phyloP scores from a whole-genome alignment of 2,329 filamentous ascomycete species.

The Claviceps sp. region DNA sequence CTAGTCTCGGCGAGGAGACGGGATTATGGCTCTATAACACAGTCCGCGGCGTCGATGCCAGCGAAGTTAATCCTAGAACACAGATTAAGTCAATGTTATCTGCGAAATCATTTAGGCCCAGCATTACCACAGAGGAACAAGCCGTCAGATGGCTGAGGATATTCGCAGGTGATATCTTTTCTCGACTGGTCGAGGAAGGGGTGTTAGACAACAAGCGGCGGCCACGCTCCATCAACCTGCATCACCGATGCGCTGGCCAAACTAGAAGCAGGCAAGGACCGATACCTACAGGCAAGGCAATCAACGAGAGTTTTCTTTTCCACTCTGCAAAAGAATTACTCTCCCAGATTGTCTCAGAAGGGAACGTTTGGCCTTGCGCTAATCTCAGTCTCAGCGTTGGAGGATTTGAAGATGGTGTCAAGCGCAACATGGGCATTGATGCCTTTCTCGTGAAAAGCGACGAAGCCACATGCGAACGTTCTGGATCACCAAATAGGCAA shows the following conservation, averaged over 20 bases:
- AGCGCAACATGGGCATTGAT: slow-evolving; percentile 74
- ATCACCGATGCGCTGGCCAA: slow-evolving; percentile 63
- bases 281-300: slow-evolving; percentile 60
- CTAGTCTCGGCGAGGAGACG: slow-evolving; percentile 69
- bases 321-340: slow-evolving; percentile 65
- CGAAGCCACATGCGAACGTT: slow-evolving; percentile 34
- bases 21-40: slow-evolving; percentile 75
- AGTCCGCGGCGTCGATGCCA: slow-evolving; percentile 73
- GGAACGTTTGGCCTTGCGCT: slow-evolving; percentile 76
- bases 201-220: slow-evolving; percentile 76
- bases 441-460: slow-evolving; percentile 70
- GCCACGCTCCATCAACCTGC: slow-evolving; percentile 73
- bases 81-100: slow-evolving; percentile 97
- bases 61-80: slow-evolving; percentile 79
- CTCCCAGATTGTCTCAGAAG: slow-evolving; percentile 64
- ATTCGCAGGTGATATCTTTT: slow-evolving; percentile 83
- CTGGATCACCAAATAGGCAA: slow-evolving; percentile 7
- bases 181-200: slow-evolving; percentile 79
- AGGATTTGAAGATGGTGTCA: slow-evolving; percentile 82
- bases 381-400: slow-evolving; percentile 79
- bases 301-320: slow-evolving; percentile 62
- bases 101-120: slow-evolving; percentile 85
- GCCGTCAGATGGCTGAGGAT: slow-evolving; percentile 78
- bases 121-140: slow-evolving; percentile 65
- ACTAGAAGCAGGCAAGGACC: slow-evolving; percentile 61